Evolutionary conservation across 257 asterid species (phyloP).

Genomic region (Solanum tarapatanum): DNA sequence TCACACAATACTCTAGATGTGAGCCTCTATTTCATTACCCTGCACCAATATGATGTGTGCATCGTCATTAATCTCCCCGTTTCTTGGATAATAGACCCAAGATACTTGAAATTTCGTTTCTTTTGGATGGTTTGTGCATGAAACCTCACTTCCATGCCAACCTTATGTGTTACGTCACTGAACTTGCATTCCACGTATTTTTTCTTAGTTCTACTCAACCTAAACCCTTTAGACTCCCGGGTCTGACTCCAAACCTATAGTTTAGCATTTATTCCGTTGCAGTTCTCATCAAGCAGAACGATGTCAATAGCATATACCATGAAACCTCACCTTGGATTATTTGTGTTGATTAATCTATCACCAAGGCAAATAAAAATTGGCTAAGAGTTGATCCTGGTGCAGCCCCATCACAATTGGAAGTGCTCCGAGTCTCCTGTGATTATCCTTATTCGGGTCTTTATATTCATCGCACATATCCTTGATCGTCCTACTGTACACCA

Average conservation of each 20-base stretch:
- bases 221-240: background rate
- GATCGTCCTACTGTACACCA: background rate
- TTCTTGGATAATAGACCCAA: background rate
- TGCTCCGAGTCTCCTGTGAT: background rate
- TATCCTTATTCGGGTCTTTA: background rate
- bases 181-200: background rate
- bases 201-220: background rate
- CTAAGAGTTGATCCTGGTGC: background rate
- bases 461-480: background rate
- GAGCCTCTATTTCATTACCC: background rate
- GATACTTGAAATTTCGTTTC: background rate
- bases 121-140: background rate
- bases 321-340: background rate
- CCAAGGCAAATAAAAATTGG: background rate
- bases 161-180: background rate
- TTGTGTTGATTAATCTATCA: background rate
- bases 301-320: background rate
- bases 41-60: background rate
- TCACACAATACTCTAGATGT: background rate
- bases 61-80: too few relatives aligned
- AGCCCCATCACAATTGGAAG: background rate
- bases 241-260: background rate
- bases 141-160: background rate
- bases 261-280: background rate
- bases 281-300: background rate